phyloP scores from a whole-genome alignment of 495 filamentous ascomycete genomes.

The Penicillium cataractarum region DNA sequence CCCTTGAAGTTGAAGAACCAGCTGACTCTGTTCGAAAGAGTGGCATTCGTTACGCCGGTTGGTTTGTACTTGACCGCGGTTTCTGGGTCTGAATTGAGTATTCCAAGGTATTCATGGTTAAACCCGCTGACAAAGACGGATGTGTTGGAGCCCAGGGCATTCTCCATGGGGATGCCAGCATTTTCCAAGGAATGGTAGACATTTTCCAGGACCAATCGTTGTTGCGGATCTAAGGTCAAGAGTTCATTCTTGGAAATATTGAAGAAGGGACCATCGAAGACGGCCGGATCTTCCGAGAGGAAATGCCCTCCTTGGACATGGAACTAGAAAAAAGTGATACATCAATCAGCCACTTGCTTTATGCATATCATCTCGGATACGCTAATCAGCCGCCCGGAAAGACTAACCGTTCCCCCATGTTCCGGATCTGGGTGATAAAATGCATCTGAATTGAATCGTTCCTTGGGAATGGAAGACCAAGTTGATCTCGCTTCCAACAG shows the following conservation, averaged over 20 bases:
- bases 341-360: not conserved
- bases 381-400: not conserved
- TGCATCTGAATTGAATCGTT: constrained; percentile 57
- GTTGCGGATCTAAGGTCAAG: constrained; percentile 48
- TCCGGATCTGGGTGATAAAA: constrained; percentile 39
- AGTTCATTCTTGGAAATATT: constrained; percentile 59
- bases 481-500: constrained; percentile 45
- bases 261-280: constrained; percentile 59
- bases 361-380: not conserved
- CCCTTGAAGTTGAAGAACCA: constrained; percentile 48
- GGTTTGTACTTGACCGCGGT: constrained; percentile 29
- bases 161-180: constrained; percentile 29
- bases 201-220: constrained; percentile 57
- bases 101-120: constrained; percentile 31
- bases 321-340: constrained; percentile 20
- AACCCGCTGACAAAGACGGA: constrained; percentile 38
- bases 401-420: constrained; percentile 34
- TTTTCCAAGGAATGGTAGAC: constrained; percentile 55
- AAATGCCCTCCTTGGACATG: constrained; percentile 31
- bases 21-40: constrained; percentile 49
- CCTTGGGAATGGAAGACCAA: constrained; percentile 57
- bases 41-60: constrained; percentile 35
- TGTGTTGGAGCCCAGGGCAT: constrained; percentile 34
- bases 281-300: constrained; percentile 38
- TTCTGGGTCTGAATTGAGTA: constrained; percentile 30